phyloP scores from a whole-genome alignment of 352 stramenopile genomes.

The Peronospora belbahrii region DNA sequence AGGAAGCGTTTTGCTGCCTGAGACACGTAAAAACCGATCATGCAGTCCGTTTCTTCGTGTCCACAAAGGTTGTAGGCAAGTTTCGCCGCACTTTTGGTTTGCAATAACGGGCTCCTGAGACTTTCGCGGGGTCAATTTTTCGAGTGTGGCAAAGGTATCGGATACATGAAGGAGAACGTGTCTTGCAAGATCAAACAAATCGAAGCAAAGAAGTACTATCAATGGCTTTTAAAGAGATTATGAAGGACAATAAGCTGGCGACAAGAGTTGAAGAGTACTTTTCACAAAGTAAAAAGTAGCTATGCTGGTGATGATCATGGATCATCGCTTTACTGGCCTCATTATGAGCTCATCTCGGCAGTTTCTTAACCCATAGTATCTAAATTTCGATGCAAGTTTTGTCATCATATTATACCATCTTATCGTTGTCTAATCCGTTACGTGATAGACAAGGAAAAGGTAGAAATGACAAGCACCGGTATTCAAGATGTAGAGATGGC shows the following conservation, averaged over 20 bases:
- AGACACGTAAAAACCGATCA: conserved; percentile 11
- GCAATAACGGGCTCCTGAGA: too few relatives aligned
- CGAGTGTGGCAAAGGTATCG: background rate
- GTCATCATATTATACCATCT: background rate
- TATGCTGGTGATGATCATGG: background rate
- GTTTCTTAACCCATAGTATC: too few relatives aligned
- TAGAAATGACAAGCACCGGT: too few relatives aligned
- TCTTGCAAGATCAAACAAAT: background rate
- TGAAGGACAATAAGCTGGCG: background rate
- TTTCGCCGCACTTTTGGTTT: too few relatives aligned
- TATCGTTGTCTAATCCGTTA: too few relatives aligned
- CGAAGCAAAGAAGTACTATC: background rate
- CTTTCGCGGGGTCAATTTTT: conserved; percentile 9
- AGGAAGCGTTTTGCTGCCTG: conserved; percentile 12
- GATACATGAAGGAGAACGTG: background rate
- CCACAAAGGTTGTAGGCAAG: background rate
- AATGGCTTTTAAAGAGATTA: background rate
- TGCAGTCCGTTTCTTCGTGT: background rate
- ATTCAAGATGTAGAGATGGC: too few relatives aligned
- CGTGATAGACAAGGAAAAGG: too few relatives aligned
- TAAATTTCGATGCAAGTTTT: too few relatives aligned
- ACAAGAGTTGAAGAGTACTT: too few relatives aligned
- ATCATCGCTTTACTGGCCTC: background rate
- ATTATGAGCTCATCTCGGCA: background rate
- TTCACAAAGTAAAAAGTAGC: too few relatives aligned